Evolutionary conservation across 768 basidiomycete species (phyloP).

Genomic region (Leccinum boreale): DNA sequence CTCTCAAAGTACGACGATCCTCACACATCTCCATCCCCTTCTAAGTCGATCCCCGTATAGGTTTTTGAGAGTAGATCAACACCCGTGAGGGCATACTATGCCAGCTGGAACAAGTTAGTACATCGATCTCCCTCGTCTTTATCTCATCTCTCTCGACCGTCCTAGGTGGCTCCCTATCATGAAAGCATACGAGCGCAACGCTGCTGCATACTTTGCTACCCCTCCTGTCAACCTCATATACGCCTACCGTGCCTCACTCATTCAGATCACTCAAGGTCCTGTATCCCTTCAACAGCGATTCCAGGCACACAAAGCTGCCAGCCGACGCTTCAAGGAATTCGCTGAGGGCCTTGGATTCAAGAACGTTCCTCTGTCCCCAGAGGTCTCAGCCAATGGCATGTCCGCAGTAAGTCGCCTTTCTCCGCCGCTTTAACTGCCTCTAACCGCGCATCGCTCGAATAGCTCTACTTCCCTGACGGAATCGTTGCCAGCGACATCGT

Average conservation of each 20-base stretch:
- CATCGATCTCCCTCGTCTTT: background rate
- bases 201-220: conserved; percentile 89
- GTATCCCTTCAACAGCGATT: conserved; percentile 79
- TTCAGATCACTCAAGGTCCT: conserved; percentile 57
- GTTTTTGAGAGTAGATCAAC: conserved; percentile 28
- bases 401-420: conserved; percentile 56
- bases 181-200: conserved; percentile 84
- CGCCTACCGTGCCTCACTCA: conserved; percentile 82
- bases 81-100: conserved; percentile 78
- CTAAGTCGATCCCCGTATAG: background rate
- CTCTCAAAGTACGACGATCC: conserved; percentile 51
- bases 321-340: conserved; percentile 63
- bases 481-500: conserved; percentile 73
- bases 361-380: conserved; percentile 60
- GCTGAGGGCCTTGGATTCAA: conserved; percentile 67
- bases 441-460: background rate
- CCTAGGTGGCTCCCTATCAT: conserved; percentile 88
- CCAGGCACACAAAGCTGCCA: conserved; percentile 66
- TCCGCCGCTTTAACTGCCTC: no score
- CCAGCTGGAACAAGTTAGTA: conserved; percentile 77
- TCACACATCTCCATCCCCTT: background rate
- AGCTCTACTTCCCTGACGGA: conserved; percentile 83
- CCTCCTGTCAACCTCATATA: conserved; percentile 94
- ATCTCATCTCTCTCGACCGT: conserved; percentile 1
- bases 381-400: conserved; percentile 89